Conservation (phyloP, 2,329 filamentous ascomycete genomes). For the Epichloe uncinata region DNA sequence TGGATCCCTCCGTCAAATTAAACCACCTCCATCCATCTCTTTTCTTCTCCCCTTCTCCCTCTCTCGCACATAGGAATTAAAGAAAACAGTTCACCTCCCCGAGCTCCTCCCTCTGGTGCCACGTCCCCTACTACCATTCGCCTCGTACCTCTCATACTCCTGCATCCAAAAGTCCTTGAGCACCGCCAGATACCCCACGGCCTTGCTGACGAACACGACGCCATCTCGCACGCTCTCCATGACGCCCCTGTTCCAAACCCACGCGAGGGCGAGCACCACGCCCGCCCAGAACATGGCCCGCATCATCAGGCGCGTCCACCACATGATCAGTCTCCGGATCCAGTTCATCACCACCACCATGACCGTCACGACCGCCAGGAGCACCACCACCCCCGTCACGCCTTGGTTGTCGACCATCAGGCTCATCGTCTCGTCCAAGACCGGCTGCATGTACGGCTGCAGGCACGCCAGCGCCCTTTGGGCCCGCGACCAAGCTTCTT, state of each 20-base stretch:
- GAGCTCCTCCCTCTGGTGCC: neutral
- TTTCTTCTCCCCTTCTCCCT: too few species aligned
- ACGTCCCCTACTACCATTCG: neutral
- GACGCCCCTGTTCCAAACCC: conserved; percentile 52
- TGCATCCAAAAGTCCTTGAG: conserved; percentile 40
- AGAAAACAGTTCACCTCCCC: neutral
- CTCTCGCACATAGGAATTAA: neutral
- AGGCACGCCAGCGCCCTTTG: conserved; percentile 18
- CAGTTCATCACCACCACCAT: conserved; percentile 57
- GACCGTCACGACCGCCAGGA: conserved; percentile 28
- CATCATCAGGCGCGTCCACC: conserved; percentile 58
- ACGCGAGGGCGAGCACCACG: conserved; percentile 38
- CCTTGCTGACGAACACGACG: conserved; percentile 26
- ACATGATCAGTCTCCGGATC: conserved; percentile 59
- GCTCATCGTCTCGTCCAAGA: conserved; percentile 25
- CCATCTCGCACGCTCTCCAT: conserved; percentile 50
- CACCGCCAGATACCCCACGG: conserved; percentile 33
- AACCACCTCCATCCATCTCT: too few species aligned
- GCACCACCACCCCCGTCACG: conserved; percentile 18
- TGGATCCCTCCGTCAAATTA: neutral
- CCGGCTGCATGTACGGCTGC: conserved; percentile 28
- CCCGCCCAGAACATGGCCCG: conserved; percentile 50
- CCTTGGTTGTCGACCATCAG: conserved; percentile 23
- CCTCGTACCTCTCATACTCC: conserved; percentile 35
- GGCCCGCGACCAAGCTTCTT: conserved; percentile 19